Evolutionary conservation across 805 yeast genomes (phyloP), one percentile per base, ranked within the genome.

Genomic region (Saturnispora saitoi): DNA sequence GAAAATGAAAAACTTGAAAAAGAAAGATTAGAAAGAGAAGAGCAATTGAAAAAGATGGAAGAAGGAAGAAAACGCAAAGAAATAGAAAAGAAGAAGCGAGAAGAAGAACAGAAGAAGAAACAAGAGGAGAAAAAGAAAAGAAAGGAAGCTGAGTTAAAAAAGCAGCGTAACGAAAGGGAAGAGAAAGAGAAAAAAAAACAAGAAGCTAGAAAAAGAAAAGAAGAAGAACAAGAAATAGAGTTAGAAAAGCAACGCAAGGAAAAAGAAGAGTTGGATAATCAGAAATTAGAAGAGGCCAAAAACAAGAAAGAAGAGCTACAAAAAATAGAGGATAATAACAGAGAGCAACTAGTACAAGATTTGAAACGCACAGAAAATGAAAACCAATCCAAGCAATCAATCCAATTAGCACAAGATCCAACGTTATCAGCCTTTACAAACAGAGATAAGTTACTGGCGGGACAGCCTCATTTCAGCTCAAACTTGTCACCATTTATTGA

Each of bases 1-100:
- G 83, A 79, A 55, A 80, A 73, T 45, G 80, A 77, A 49, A 68
- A 66, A 49, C 73, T 73, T 48, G 77, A 77, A 53, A 70, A 71
- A 22, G 70, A 71, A 62, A 55, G 70, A 54, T 54, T 64, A 49
- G 56, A 63, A 59, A 59, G 71, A 58, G 72, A 64, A 48, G 70
- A 72, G 61, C 61, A 70, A 67, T 59, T 64, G 61, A 66, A 61
- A 56, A 69, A 62, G 55, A 63, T 60, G 29, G 81, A 76, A 54
- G 78, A 77, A 53, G 72, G 76, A 4, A 65, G 74, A 59, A 59
- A 70, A 54, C 65, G 66, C 57, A 65, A 70, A 61, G 67, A 73
- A 61, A 68, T 61, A 37, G 67, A 71, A 61, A 57, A 68, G 62
- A 66, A 68, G 67, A 68, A 58, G 61, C 62, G 58, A 43, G 65